Conservation (phyloP, 345 rosid species). For the Firmiana major region DNA sequence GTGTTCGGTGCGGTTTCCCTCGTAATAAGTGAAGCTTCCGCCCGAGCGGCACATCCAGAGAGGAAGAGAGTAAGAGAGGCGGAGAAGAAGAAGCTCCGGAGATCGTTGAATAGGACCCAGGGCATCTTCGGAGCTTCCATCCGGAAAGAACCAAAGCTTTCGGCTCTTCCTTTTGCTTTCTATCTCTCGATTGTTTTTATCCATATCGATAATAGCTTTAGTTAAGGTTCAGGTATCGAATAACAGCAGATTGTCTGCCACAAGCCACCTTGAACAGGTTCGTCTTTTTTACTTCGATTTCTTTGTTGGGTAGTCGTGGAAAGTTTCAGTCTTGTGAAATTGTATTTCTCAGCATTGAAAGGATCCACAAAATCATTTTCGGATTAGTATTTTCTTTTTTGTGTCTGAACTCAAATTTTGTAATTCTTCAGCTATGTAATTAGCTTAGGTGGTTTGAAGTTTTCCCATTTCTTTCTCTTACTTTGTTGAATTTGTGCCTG, state of each 20-base stretch:
- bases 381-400: background rate
- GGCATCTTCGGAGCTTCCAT: constrained; percentile 16
- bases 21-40: background rate
- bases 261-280: background rate
- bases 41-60: background rate
- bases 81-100: constrained; percentile 16
- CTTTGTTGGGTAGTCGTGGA: background rate
- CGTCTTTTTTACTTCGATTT: background rate
- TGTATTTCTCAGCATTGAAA: background rate
- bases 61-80: background rate
- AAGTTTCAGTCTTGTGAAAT: background rate
- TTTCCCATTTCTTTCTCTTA: background rate
- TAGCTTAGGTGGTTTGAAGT: background rate
- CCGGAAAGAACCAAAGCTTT: background rate
- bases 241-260: background rate
- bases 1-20: background rate
- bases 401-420: background rate
- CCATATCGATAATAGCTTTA: background rate
- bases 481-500: background rate
- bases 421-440: background rate
- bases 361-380: too few species aligned
- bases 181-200: background rate
- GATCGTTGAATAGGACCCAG: background rate
- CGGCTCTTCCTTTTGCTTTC: background rate
- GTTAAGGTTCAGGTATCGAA: background rate